Evolutionary conservation across 2,329 filamentous ascomycete species (phyloP).

Genomic region (Colletotrichum orbiculare): DNA sequence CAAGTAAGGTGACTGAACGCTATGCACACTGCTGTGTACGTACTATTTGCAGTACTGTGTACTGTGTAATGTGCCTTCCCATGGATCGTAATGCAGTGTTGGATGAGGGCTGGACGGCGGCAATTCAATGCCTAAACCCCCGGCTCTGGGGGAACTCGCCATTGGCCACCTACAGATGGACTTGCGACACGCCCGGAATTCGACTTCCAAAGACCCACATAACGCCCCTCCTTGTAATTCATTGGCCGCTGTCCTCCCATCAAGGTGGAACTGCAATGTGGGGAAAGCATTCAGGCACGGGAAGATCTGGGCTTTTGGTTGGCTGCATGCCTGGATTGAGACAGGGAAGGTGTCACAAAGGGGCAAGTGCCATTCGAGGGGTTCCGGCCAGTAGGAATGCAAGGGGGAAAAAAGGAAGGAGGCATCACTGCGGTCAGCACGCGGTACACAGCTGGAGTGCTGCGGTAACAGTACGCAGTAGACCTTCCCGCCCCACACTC

Average conservation of each 20-base stretch:
- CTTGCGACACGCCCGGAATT: constrained; percentile 24
- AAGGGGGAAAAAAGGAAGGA: too few relatives aligned
- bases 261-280: constrained; percentile 14
- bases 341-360: neutral
- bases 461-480: too few relatives aligned
- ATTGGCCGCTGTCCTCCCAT: constrained; percentile 3
- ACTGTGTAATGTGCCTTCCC: too few relatives aligned
- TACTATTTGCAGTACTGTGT: too few relatives aligned
- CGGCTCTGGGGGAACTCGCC: neutral
- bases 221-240: constrained; percentile 2
- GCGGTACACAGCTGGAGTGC: too few relatives aligned
- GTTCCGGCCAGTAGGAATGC: too few relatives aligned
- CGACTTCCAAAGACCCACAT: neutral
- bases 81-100: too few relatives aligned
- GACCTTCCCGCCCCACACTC: neutral
- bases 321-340: constrained; percentile 5
- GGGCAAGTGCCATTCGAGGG: too few relatives aligned
- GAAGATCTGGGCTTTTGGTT: constrained; percentile 6
- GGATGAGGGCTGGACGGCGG: constrained; percentile 2
- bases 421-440: too few relatives aligned
- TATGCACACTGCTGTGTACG: too few relatives aligned
- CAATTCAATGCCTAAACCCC: constrained; percentile 19
- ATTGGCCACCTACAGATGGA: constrained; percentile 3
- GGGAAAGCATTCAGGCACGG: constrained; percentile 10
- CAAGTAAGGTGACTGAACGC: too few relatives aligned